phyloP scores from a whole-genome alignment of 495 filamentous ascomycete species.

The Penicillium malachiteum region DNA sequence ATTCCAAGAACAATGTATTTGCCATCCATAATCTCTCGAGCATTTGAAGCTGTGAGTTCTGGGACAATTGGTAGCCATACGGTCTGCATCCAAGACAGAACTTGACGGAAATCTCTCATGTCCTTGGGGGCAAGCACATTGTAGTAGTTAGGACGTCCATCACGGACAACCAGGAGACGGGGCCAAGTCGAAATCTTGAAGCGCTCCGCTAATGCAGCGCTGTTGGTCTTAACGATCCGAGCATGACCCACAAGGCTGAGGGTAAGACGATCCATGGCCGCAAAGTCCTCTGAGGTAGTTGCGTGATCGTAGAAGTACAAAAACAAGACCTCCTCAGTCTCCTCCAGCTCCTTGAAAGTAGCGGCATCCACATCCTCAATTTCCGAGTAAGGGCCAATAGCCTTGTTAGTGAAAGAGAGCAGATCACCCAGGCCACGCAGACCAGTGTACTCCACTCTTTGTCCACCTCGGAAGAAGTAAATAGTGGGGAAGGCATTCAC shows the following conservation, averaged over 20 bases:
- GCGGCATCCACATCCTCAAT: conserved; percentile 76
- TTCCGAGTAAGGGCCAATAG: conserved; percentile 71
- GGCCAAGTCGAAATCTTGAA: conserved; percentile 98
- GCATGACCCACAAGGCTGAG: conserved; percentile 87
- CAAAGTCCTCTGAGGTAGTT: conserved; percentile 87
- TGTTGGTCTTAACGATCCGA: conserved; percentile 84
- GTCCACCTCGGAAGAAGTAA: conserved; percentile 88
- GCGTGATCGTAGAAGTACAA: conserved; percentile 96
- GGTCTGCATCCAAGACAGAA: conserved; percentile 89
- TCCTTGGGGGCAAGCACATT: conserved; percentile 77
- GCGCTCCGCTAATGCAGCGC: conserved; percentile 64
- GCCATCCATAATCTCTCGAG: conserved; percentile 89
- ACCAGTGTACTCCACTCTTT: conserved; percentile 89
- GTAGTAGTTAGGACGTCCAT: conserved; percentile 87
- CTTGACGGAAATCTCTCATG: conserved; percentile 79
- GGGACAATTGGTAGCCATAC: conserved; percentile 98
- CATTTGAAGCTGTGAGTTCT: conserved; percentile 87
- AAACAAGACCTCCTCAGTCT: conserved; percentile 93
- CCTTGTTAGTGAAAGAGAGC: conserved; percentile 80
- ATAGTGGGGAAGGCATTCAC: conserved; percentile 83
- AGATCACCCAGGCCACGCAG: conserved; percentile 91
- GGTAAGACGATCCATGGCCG: conserved; percentile 79
- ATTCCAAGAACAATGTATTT: conserved; percentile 91
- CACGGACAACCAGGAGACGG: conserved; percentile 81
- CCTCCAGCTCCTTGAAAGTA: conserved; percentile 79